Percentiles rank a stretch among this genome's conserved stretches.
These are phyloP conservation scores for Anthoceros angustus DNA, from an alignment of 225 moss, liverwort and hornwort genomes.

Conservation along the genomic window DNA sequence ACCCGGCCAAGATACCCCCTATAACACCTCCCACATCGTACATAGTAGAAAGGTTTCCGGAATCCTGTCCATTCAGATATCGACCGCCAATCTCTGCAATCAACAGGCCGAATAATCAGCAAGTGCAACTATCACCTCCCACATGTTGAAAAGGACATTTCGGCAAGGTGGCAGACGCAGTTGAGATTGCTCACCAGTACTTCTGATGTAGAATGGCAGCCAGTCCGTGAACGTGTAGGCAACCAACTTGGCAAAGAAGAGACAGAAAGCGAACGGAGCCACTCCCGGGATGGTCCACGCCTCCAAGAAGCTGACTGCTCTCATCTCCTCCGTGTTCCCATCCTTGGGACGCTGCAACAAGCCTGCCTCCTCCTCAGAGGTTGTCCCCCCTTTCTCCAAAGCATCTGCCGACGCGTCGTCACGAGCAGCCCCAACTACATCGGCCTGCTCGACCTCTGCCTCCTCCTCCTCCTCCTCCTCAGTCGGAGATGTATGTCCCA, in stretches of 20 bases:
- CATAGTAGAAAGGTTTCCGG: constrained; percentile 62
- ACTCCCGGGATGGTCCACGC: constrained; percentile 93
- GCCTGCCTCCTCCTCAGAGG: constrained; percentile 11
- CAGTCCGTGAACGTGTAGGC: constrained; percentile 90
- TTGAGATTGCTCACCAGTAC: too few species aligned
- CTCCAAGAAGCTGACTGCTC: constrained; percentile 60
- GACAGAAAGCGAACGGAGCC: constrained; percentile 62
- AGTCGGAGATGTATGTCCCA: constrained; percentile 28
- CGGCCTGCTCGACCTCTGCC: constrained; percentile 5
- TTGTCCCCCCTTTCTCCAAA: constrained; percentile 15
- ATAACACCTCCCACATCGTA: constrained; percentile 76
- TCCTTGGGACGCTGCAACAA: too few species aligned
- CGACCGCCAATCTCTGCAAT: constrained; percentile 54
- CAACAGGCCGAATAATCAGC: too few species aligned
- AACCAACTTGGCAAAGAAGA: constrained; percentile 85
- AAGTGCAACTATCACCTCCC: too few species aligned
- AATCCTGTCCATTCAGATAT: constrained; percentile 40
- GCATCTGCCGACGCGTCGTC: constrained; percentile 9
- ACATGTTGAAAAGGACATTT: too few species aligned
- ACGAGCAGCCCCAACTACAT: constrained; percentile 3
- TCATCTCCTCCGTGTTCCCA: too few species aligned
- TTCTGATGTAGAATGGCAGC: constrained; percentile 90
- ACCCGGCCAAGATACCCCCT: constrained; percentile 74
- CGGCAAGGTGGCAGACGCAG: too few species aligned
- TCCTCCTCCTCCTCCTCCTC: constrained; percentile 29